These are phyloP conservation scores for Mrakia gelida DNA, from an alignment of 768 basidiomycete species.

Conservation along the genomic window DNA sequence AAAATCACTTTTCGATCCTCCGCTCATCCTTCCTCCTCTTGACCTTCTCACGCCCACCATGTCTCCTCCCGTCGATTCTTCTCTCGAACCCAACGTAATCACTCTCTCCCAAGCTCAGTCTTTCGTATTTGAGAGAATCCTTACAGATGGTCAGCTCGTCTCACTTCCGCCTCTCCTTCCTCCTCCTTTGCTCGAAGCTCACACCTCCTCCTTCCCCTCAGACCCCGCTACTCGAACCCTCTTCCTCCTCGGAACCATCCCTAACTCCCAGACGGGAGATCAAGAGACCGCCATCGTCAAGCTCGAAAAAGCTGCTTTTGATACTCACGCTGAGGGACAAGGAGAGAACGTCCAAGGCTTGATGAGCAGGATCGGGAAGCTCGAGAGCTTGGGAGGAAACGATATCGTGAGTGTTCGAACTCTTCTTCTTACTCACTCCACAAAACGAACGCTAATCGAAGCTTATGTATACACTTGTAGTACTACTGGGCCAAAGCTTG, in stretches of 20 bases:
- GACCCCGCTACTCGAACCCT: conserved; percentile 61
- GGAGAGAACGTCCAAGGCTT: conserved; percentile 50
- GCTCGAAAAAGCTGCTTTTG: conserved; percentile 38
- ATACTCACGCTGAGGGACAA: conserved; percentile 63
- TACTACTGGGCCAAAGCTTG: conserved; percentile 78
- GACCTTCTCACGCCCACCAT: not conserved
- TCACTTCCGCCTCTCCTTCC: not conserved
- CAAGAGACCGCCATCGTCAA: conserved; percentile 35
- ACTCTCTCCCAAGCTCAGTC: conserved; percentile 33
- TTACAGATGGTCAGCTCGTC: conserved; percentile 38
- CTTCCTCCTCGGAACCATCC: conserved; percentile 65
- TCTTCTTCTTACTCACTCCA: not conserved
- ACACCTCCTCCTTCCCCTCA: conserved; percentile 34
- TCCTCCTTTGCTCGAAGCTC: conserved; percentile 51
- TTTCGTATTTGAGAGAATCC: conserved; percentile 53
- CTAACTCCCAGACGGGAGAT: conserved; percentile 32
- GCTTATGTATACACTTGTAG: conserved; percentile 46
- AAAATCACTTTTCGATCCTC: too few relatives aligned
- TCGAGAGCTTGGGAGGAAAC: conserved; percentile 56
- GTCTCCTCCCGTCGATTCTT: not conserved
- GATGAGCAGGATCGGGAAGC: conserved; percentile 34
- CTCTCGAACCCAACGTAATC: not conserved
- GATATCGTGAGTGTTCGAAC: conserved; percentile 58
- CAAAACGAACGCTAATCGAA: not conserved
- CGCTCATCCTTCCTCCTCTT: too few relatives aligned